These are phyloP conservation scores for Talaromyces adpressus DNA, from an alignment of 495 filamentous ascomycete species.

Conservation along the genomic window DNA sequence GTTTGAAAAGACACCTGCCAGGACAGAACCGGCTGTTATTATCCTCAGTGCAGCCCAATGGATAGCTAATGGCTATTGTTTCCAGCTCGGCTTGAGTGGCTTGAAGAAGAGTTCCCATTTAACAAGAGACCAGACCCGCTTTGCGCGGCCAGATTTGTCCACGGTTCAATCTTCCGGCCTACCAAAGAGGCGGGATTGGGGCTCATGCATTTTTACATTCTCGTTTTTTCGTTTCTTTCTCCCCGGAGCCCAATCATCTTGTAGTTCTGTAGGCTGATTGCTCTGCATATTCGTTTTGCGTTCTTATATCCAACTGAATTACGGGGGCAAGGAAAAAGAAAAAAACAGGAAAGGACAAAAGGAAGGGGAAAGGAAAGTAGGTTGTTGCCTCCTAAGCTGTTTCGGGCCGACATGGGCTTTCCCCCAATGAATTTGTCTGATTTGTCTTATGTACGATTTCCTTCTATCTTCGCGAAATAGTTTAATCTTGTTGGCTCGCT, in stretches of 20 bases:
- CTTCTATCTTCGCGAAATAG: background rate
- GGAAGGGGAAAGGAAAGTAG: background rate
- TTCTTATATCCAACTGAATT: background rate
- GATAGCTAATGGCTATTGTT: background rate
- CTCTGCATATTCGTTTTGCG: background rate
- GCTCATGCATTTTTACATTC: conserved; percentile 9
- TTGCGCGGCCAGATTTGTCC: conserved; percentile 3
- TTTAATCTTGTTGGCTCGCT: background rate
- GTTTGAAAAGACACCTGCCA: background rate
- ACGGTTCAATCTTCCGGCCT: conserved; percentile 31
- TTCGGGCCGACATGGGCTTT: conserved; percentile 9
- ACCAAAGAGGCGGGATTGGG: conserved; percentile 21
- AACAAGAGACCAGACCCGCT: conserved; percentile 1
- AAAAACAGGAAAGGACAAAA: background rate
- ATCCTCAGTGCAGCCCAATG: background rate
- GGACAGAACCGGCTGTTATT: background rate
- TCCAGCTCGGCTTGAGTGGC: conserved; percentile 2
- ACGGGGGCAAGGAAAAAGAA: conserved; percentile 1
- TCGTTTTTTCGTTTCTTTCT: background rate
- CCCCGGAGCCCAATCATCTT: background rate
- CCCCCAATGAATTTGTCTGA: background rate
- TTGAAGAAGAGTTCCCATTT: background rate
- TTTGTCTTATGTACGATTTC: background rate
- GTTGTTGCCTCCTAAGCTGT: conserved; percentile 1
- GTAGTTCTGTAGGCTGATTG: background rate